Evolutionary conservation across 768 basidiomycete species (phyloP), one percentile per base, ranked within the genome.

Genomic region (Pisolithus albus): DNA sequence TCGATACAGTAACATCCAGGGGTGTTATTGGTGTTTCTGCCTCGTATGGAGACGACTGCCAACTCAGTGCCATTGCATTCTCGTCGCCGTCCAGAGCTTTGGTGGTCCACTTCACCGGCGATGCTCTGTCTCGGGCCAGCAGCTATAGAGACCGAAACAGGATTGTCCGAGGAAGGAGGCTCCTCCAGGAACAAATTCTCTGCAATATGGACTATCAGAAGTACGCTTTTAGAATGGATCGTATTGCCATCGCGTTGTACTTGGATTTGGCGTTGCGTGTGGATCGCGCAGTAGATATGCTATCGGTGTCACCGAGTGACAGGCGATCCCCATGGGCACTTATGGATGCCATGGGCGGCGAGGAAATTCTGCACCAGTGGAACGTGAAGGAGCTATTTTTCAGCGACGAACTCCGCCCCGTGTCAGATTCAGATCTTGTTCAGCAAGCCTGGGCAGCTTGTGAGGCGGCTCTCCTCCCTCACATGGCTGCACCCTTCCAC

Each of bases 181-280:
- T 69, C 5, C 56, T 79, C 7, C 52, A 65, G 46, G 58, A 66
- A 10, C 43, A 44, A 7, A 62, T 79, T 41, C 56, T 79, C 7
- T 56, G 64, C 44, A 52, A 69, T 30, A 18, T 58, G 0, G 38
- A 54, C 1, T 50, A 63, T 24, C 56, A 50, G 11, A 78, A 75
- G 51, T 62, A 67, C 45, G 70, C 72, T 0, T 76, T 81, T 42
- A 60, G 62, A 28, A 76, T 78, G 77, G 79, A 80, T 55, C 67
- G 64, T 36, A 56, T 81, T 0, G 67, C 71, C 0, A 53, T 69
- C 4, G 63, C 75, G 2, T 54, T 82, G 15, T 68, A 64, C 57
- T 42, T 61, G 11, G 79, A 81, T 50, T 46, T 70, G 7, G 64
- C 60, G 0, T 48, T 76, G 10, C 61, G 59, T 8, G 66, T 78